phyloP scores from a whole-genome alignment of 495 filamentous ascomycete genomes.

The Venustampulla echinocandica region DNA sequence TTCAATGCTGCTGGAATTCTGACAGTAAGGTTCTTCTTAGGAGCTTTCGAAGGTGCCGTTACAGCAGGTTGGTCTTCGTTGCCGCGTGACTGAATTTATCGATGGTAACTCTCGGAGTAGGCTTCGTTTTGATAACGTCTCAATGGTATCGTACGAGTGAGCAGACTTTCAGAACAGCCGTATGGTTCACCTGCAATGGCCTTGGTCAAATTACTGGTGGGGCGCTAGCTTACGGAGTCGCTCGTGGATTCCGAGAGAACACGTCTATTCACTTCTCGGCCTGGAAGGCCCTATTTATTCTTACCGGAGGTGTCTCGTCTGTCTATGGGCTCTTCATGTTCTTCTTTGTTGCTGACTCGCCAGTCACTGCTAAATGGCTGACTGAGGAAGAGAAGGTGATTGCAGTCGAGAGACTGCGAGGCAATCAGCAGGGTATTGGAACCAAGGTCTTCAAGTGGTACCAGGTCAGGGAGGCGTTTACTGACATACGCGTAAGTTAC shows the following conservation, averaged over 20 bases:
- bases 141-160: background rate
- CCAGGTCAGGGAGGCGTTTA: constrained; percentile 49
- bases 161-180: background rate
- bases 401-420: constrained; percentile 51
- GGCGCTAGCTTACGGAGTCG: background rate
- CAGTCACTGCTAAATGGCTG: constrained; percentile 39
- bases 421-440: constrained; percentile 59
- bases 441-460: constrained; percentile 61
- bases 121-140: background rate
- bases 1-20: background rate
- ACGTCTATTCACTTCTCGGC: constrained; percentile 24
- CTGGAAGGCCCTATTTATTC: constrained; percentile 41
- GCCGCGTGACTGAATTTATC: background rate
- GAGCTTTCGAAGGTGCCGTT: background rate
- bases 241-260: background rate
- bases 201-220: background rate
- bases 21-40: background rate
- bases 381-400: constrained; percentile 39
- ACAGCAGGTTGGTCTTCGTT: background rate
- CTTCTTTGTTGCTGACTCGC: constrained; percentile 54
- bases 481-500: constrained; percentile 27
- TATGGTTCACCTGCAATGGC: background rate
- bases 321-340: constrained; percentile 49
- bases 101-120: background rate
- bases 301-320: constrained; percentile 52